Percentiles rank a stretch among this genome's conserved stretches.
These are phyloP conservation scores for Ophiostoma tasmaniense DNA, from an alignment of 2,329 filamentous ascomycete genomes.

Conservation along the genomic window DNA sequence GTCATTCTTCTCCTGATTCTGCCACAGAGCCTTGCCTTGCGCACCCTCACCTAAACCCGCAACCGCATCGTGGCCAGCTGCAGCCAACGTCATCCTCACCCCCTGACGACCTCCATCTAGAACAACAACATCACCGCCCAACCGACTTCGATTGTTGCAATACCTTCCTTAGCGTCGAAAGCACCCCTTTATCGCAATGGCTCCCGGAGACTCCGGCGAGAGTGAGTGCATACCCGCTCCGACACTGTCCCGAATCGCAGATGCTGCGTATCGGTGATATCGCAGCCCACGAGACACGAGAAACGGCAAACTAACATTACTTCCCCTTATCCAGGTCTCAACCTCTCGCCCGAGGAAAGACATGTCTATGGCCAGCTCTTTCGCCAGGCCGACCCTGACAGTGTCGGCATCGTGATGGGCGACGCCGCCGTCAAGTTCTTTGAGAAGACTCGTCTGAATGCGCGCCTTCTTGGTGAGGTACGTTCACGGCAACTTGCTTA, in stretches of 20 bases:
- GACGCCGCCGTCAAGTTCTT: slow-evolving; percentile 97
- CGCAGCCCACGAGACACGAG: not conserved
- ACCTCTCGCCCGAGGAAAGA: slow-evolving; percentile 86
- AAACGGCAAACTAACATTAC: not conserved
- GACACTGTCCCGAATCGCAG: not conserved
- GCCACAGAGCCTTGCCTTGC: slow-evolving; percentile 7
- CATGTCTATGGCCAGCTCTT: slow-evolving; percentile 89
- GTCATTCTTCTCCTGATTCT: slow-evolving; percentile 6
- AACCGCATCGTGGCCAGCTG: slow-evolving; percentile 3
- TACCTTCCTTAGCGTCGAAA: slow-evolving; percentile 7
- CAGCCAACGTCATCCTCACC: not conserved
- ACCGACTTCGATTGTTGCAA: not conserved
- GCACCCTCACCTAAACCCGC: slow-evolving; percentile 3
- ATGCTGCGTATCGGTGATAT: not conserved
- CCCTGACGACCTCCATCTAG: not conserved
- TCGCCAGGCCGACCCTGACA: slow-evolving; percentile 83
- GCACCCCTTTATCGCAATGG: slow-evolving; percentile 21
- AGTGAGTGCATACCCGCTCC: slow-evolving; percentile 19
- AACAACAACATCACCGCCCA: not conserved
- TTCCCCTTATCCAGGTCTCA: slow-evolving; percentile 40
- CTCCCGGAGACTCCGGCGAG: slow-evolving; percentile 26
- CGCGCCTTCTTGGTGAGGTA: slow-evolving; percentile 80
- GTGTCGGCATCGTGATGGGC: slow-evolving; percentile 86
- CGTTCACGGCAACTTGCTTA: slow-evolving; percentile 23
- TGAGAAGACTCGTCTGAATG: slow-evolving; percentile 84